Percentiles rank a stretch among this genome's conserved stretches.
These are phyloP conservation scores for Tritrichomonas musculus DNA, from an alignment of 208 protist species.

Conservation along the genomic window DNA sequence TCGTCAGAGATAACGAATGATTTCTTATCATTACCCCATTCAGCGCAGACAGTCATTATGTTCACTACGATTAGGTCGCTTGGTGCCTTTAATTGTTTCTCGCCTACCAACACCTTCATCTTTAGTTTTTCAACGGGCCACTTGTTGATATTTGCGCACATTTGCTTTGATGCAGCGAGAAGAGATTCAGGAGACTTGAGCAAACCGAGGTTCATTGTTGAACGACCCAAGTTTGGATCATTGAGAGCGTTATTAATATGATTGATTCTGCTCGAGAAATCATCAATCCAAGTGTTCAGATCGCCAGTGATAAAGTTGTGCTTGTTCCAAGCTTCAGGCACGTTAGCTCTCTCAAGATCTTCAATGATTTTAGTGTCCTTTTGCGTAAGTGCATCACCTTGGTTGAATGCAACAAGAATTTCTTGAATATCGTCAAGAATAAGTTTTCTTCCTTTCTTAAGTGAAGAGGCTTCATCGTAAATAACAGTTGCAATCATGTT, in stretches of 20 bases:
- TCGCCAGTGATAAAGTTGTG: background rate
- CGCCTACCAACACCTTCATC: background rate
- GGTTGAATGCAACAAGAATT: background rate
- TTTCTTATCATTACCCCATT: background rate
- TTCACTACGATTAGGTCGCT: background rate
- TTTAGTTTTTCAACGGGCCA: slow-evolving; percentile 13
- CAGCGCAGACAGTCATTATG: background rate
- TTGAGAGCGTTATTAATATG: background rate
- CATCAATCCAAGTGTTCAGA: slow-evolving; percentile 2
- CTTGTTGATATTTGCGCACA: background rate
- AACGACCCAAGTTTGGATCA: background rate
- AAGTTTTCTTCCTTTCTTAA: background rate
- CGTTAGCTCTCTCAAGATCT: background rate
- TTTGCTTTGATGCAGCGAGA: background rate
- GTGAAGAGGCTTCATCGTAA: background rate
- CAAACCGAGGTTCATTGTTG: background rate
- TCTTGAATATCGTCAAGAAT: background rate
- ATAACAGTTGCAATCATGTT: background rate
- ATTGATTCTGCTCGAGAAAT: background rate
- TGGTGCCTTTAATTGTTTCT: background rate
- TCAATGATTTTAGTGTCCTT: background rate
- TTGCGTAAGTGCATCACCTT: background rate
- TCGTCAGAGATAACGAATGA: background rate
- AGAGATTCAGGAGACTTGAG: background rate
- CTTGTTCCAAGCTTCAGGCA: background rate